Evolutionary conservation across 2,329 filamentous ascomycete genomes (phyloP).

Genomic region (Stenocarpella maydis): DNA sequence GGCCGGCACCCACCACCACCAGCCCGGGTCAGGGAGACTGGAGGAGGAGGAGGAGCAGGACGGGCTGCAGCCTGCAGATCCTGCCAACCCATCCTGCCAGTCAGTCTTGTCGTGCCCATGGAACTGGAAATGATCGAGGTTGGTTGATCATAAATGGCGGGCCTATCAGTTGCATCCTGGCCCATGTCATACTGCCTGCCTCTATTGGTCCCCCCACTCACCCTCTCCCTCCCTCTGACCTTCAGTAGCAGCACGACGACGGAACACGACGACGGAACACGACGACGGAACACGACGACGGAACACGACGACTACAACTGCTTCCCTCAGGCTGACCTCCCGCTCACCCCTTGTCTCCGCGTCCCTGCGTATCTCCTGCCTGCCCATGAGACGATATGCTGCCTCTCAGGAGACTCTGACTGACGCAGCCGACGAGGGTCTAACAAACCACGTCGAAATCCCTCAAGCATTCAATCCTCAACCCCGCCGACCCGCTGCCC

Average conservation of each 20-base stretch:
- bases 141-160: neutral
- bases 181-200: neutral
- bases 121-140: neutral
- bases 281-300: too few relatives aligned
- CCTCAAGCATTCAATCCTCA: neutral
- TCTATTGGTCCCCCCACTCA: neutral
- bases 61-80: slow-evolving; percentile 19
- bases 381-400: slow-evolving; percentile 18
- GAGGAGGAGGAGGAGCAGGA: neutral
- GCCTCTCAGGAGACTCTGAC: neutral
- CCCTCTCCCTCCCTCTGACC: neutral
- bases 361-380: neutral
- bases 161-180: neutral
- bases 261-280: too few relatives aligned
- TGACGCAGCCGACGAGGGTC: slow-evolving; percentile 12
- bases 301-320: neutral
- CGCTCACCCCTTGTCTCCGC: too few relatives aligned
- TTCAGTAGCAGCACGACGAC: too few relatives aligned
- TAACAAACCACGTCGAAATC: neutral
- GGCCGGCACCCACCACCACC: too few relatives aligned
- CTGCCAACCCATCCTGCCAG: neutral
- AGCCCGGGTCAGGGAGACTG: too few relatives aligned
- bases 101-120: neutral
- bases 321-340: neutral
- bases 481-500: neutral